Base-by-base conservation (phyloP, 2,329 filamentous ascomycete species). In the Ceratocystis variospora region DNA sequence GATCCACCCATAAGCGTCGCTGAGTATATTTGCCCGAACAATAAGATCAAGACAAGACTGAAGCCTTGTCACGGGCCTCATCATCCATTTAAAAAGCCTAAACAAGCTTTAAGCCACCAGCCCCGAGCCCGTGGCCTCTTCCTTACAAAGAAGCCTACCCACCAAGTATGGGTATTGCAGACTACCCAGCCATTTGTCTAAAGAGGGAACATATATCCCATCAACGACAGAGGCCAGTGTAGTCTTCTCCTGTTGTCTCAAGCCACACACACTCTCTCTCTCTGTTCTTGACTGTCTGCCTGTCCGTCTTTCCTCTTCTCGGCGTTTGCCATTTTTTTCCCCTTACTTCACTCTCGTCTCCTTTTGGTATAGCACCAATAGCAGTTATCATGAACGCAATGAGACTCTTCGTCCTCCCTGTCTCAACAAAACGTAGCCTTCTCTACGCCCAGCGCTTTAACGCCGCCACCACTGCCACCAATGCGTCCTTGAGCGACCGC, bases 361-460 rank as follows among this genome's bases (percentile, higher is more conserved):
- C 22, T 31, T n/a, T 7, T 45, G 37, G 31, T 25, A 59, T 28
- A 19, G 10, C 48, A 41, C 45, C 41, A 33, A 5, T 2, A 37
- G 37, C 28, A 45, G 7, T 33, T 68, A 69, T 69, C 72, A 77
- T 57, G 53, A 57, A 57, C 53, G 53, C 74, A 68, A 97, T 99
- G 94, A 89, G 91, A 75, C 83, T 99, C 76, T 96, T 91, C 77
- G 86, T 99, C 70, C 83, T 99, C 67, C 94, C 94, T 69, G 87
- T 99, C 72, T 96, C 93, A 68, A 96, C 91, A 70, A 85, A 89
- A 73, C 88, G 92, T 73, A 92, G 90, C 63, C 84, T 99, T 69
- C 85, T 99, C 72, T 97, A 96, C 79, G 95, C 90, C 76, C 89
- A 96, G 73, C 87, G 87, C 70, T 78, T 89, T 69, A 81, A 85